phyloP scores from a whole-genome alignment of 1,139 yeast species.

The Protomyces lactucae-debilis region DNA sequence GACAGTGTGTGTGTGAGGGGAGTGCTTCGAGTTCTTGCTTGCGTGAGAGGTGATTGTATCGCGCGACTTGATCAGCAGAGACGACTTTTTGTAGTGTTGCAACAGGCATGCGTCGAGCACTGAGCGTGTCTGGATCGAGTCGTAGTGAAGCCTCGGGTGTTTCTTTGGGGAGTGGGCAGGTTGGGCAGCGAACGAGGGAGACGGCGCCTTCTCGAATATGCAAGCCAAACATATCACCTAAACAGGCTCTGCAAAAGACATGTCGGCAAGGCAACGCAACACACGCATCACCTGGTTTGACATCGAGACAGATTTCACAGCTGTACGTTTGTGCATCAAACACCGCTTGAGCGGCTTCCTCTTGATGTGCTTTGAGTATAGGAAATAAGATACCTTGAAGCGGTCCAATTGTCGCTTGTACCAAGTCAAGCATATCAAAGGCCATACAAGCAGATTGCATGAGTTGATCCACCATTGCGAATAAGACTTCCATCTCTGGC shows the following conservation, averaged over 20 bases:
- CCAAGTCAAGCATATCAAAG: neutral
- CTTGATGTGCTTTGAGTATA: neutral
- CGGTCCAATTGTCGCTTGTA: neutral
- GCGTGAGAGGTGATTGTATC: conserved; percentile 7
- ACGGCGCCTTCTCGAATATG: conserved; percentile 24
- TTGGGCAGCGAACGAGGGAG: conserved; percentile 15
- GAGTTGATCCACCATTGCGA: conserved; percentile 12
- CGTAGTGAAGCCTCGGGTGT: neutral
- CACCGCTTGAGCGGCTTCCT: neutral
- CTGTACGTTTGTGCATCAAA: conserved; percentile 6
- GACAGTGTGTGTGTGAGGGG: conserved; percentile 20
- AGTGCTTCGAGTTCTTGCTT: conserved; percentile 25
- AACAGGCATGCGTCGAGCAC: neutral
- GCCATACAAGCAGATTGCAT: neutral
- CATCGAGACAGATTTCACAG: conserved; percentile 22
- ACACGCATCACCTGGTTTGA: conserved; percentile 14
- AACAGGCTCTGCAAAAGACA: conserved; percentile 36
- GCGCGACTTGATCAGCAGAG: conserved; percentile 3
- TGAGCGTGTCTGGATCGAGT: neutral
- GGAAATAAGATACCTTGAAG: neutral
- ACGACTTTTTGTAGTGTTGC: conserved; percentile 2
- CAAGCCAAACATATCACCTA: conserved; percentile 19
- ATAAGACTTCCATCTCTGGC: conserved; percentile 7
- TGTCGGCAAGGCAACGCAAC: conserved; percentile 5
- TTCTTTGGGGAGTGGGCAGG: neutral